Conservation (phyloP, 2,329 filamentous ascomycete genomes). For the Xylariaceae sp. region DNA sequence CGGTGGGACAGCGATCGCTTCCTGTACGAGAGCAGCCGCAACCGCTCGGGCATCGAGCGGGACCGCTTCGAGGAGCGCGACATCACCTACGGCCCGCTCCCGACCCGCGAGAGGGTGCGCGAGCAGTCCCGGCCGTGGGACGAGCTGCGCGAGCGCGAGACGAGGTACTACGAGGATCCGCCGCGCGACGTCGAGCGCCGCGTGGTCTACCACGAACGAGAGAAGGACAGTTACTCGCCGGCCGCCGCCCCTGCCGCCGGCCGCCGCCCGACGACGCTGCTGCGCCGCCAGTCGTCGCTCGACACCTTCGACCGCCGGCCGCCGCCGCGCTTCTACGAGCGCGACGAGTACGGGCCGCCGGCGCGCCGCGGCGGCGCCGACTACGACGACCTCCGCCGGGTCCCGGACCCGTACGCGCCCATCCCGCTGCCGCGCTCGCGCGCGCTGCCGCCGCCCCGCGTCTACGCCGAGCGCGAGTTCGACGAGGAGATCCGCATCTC, state of each 20-base stretch:
- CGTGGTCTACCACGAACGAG: slow-evolving; percentile 44
- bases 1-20: slow-evolving; percentile 53
- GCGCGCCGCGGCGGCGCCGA: slow-evolving; percentile 49
- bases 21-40: slow-evolving; percentile 34
- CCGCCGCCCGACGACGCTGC: slow-evolving; percentile 53
- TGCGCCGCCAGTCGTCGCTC: slow-evolving; percentile 79
- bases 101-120: slow-evolving; percentile 26
- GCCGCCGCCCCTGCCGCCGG: slow-evolving; percentile 41
- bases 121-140: slow-evolving; percentile 36
- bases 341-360: slow-evolving; percentile 42
- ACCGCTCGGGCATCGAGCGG: slow-evolving; percentile 43
- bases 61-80: slow-evolving; percentile 49
- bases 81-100: slow-evolving; percentile 30
- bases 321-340: slow-evolving; percentile 38
- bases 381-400: slow-evolving; percentile 51
- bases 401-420: slow-evolving; percentile 47
- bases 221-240: slow-evolving; percentile 47
- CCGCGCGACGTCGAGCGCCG: slow-evolving; percentile 44
- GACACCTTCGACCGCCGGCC: slow-evolving; percentile 83
- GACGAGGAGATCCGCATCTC: slow-evolving; percentile 59
- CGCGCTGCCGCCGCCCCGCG: slow-evolving; percentile 51
- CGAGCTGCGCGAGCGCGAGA: slow-evolving; percentile 38
- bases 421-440: slow-evolving; percentile 61
- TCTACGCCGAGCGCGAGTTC: slow-evolving; percentile 46
- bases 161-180: slow-evolving; percentile 49